These are phyloP conservation scores for Raffaelea arxii DNA, from an alignment of 2,329 filamentous ascomycete species.

Conservation along the genomic window DNA sequence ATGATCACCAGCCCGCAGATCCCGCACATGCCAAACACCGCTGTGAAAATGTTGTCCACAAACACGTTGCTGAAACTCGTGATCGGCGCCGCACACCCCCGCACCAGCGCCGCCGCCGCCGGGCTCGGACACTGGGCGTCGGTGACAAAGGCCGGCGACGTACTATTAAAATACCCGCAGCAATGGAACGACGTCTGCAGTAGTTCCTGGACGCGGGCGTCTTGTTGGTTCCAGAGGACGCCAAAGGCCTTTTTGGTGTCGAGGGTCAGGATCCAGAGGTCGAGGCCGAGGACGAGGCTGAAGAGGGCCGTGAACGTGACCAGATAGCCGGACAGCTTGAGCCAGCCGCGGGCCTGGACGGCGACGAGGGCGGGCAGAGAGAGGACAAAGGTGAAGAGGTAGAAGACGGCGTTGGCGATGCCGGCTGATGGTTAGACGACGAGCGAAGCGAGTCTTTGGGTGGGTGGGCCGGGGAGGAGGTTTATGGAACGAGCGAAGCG, in stretches of 20 bases:
- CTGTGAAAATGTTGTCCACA: slow-evolving; percentile 69
- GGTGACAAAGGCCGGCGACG: slow-evolving; percentile 60
- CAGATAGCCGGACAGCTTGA: slow-evolving; percentile 60
- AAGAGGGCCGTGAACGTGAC: slow-evolving; percentile 52
- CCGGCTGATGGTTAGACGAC: too few relatives aligned
- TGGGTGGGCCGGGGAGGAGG: too few relatives aligned
- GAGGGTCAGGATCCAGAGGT: slow-evolving; percentile 66
- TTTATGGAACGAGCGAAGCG: slow-evolving; percentile 2
- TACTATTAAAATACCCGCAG: slow-evolving; percentile 70
- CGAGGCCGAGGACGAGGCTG: slow-evolving; percentile 55
- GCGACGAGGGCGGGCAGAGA: slow-evolving; percentile 65
- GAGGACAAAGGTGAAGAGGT: slow-evolving; percentile 59
- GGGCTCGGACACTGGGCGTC: slow-evolving; percentile 60
- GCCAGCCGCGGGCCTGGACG: slow-evolving; percentile 56
- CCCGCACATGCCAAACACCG: slow-evolving; percentile 69
- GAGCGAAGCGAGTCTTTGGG: too few relatives aligned
- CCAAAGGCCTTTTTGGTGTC: slow-evolving; percentile 53
- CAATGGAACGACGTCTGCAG: slow-evolving; percentile 67
- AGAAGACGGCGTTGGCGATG: slow-evolving; percentile 61
- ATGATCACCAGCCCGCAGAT: slow-evolving; percentile 60
- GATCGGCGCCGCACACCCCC: slow-evolving; percentile 60
- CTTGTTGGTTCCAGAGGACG: slow-evolving; percentile 50
- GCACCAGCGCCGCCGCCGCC: slow-evolving; percentile 58
- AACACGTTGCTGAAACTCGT: slow-evolving; percentile 60
- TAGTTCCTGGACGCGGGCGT: slow-evolving; percentile 49